These are phyloP conservation scores for Fusarium tricinctum DNA, from an alignment of 2,329 filamentous ascomycete species.

Conservation along the genomic window DNA sequence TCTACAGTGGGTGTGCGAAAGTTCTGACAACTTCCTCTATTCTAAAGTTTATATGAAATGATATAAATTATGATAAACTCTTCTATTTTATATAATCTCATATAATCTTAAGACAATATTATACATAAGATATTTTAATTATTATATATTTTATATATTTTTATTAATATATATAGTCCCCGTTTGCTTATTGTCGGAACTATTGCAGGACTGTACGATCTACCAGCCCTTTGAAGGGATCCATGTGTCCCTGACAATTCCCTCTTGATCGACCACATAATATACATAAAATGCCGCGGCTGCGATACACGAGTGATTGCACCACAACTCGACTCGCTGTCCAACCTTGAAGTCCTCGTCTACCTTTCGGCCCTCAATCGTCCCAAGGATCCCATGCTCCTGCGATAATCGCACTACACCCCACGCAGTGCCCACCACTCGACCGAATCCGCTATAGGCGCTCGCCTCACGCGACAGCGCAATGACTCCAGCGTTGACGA, in stretches of 20 bases:
- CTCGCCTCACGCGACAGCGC: slow-evolving; percentile 55
- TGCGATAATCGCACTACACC: slow-evolving; percentile 54
- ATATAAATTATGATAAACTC: too few relatives aligned
- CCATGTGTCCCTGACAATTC: slow-evolving; percentile 54
- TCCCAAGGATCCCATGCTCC: slow-evolving; percentile 56
- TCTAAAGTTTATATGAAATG: too few relatives aligned
- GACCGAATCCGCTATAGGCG: slow-evolving; percentile 50
- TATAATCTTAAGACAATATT: too few relatives aligned
- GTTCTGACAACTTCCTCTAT: too few relatives aligned
- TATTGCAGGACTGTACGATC: too few relatives aligned
- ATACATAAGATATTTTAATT: too few relatives aligned
- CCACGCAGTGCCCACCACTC: slow-evolving; percentile 52
- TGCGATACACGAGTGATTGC: slow-evolving; percentile 56
- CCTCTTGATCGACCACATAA: slow-evolving; percentile 55
- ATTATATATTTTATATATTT: too few relatives aligned
- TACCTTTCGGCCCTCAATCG: slow-evolving; percentile 39
- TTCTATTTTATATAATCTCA: too few relatives aligned
- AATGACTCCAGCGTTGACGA: slow-evolving; percentile 56
- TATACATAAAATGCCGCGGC: slow-evolving; percentile 55
- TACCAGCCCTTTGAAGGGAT: slow-evolving; percentile 57
- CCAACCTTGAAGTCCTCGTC: slow-evolving; percentile 53
- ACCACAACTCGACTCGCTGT: slow-evolving; percentile 51
- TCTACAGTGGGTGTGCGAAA: slow-evolving; percentile 15
- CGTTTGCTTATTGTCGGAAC: too few relatives aligned
- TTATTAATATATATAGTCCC: too few relatives aligned